Percentiles rank a stretch among this genome's conserved stretches.
Evolutionary conservation across 108 stramenopile species (phyloP).

Genomic region (Nitzschia sp.): DNA sequence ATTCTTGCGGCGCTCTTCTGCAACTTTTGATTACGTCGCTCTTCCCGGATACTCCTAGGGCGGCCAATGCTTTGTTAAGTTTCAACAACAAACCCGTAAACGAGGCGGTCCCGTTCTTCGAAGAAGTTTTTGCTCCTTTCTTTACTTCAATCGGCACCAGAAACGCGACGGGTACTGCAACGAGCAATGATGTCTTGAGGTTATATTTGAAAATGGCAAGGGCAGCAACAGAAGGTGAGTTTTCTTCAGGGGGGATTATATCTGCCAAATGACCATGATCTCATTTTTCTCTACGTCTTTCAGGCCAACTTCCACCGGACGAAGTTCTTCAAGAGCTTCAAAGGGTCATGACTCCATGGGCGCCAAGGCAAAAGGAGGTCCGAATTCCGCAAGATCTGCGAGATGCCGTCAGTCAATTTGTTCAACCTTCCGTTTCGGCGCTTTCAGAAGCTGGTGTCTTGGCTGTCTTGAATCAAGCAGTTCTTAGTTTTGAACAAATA

Average conservation of each 20-base stretch:
- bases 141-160: conserved; percentile 59
- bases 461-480: conserved; percentile 66
- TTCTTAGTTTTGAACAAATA: conserved; percentile 88
- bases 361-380: conserved; percentile 17
- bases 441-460: conserved; percentile 57
- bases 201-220: conserved; percentile 43
- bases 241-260: background rate
- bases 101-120: conserved; percentile 88
- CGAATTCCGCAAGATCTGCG: conserved; percentile 58
- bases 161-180: conserved; percentile 44
- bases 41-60: conserved; percentile 92
- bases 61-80: conserved; percentile 87
- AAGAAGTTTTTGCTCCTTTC: conserved; percentile 85
- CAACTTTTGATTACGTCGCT: conserved; percentile 89
- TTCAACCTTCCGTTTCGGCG: conserved; percentile 50
- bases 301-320: conserved; percentile 70
- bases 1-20: conserved; percentile 87
- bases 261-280: background rate
- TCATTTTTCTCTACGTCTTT: background rate
- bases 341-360: conserved; percentile 8
- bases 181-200: conserved; percentile 35
- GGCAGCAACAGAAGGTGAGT: conserved; percentile 42
- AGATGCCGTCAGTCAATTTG: conserved; percentile 42
- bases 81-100: conserved; percentile 90
- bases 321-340: conserved; percentile 40